These are phyloP conservation scores for Aspergillus bombycis DNA, from an alignment of 2,329 filamentous ascomycete genomes.

Conservation along the genomic window DNA sequence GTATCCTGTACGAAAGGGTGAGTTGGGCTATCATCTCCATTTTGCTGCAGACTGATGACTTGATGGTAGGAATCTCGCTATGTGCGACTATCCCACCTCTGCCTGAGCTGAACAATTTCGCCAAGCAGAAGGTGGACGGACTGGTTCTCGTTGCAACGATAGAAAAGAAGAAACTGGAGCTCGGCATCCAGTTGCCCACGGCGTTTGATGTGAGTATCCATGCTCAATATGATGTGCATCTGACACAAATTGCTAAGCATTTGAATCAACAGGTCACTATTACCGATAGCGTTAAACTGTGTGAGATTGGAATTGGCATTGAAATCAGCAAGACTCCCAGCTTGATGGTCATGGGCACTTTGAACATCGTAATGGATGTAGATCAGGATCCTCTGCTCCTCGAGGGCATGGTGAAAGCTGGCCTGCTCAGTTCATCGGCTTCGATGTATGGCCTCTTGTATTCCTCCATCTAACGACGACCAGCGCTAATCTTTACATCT, in stretches of 20 bases:
- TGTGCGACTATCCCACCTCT: neutral
- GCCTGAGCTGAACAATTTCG: neutral
- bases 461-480: neutral
- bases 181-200: neutral
- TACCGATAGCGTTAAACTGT: neutral
- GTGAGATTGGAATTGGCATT: neutral
- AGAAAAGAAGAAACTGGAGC: neutral
- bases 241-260: neutral
- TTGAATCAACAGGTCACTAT: neutral
- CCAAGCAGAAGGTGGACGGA: neutral
- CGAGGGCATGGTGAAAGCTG: neutral
- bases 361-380: neutral
- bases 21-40: neutral
- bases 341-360: neutral
- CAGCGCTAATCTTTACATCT: neutral
- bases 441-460: neutral
- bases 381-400: conserved; percentile 1
- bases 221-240: neutral
- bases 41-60: neutral
- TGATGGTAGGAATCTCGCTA: neutral
- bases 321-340: neutral
- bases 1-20: neutral
- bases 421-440: neutral
- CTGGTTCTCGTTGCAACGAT: neutral
- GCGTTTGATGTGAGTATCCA: neutral